These are phyloP conservation scores for Xylaria arbuscula DNA, from an alignment of 2,329 filamentous ascomycete genomes.

Conservation along the genomic window DNA sequence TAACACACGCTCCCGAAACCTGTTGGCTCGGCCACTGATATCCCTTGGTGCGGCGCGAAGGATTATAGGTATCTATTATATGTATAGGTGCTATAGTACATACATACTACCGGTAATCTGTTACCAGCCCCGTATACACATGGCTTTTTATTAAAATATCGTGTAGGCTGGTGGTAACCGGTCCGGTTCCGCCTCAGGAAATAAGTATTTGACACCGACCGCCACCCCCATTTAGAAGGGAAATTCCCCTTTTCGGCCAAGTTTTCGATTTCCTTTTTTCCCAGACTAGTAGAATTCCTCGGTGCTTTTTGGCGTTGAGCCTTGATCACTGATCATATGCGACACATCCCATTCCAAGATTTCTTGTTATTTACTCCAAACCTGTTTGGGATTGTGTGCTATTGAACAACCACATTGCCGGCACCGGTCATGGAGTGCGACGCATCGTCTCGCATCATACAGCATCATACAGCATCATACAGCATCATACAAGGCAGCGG, in stretches of 20 bases:
- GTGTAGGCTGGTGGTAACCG: conserved; percentile 23
- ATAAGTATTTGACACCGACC: not conserved
- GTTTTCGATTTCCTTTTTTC: conserved; percentile 8
- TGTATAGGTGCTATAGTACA: not conserved
- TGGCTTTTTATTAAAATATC: not conserved
- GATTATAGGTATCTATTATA: conserved; percentile 3
- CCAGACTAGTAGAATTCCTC: conserved; percentile 14
- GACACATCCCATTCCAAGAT: conserved; percentile 30
- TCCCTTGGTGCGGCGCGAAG: conserved; percentile 26
- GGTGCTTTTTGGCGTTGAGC: conserved; percentile 14
- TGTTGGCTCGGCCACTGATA: conserved; percentile 19
- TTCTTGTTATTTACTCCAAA: conserved; percentile 19
- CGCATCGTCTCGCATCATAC: conserved; percentile 26
- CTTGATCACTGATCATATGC: conserved; percentile 22
- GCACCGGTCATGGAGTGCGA: conserved; percentile 31
- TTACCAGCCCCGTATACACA: conserved; percentile 21
- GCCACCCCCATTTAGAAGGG: conserved; percentile 1
- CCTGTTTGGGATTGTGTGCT: conserved; percentile 28
- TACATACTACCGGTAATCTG: conserved; percentile 5
- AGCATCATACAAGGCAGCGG: conserved; percentile 25
- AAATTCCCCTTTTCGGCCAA: conserved; percentile 26
- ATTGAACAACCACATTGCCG: conserved; percentile 20
- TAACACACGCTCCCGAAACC: conserved; percentile 15
- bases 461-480: conserved; percentile 29
- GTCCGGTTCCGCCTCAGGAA: conserved; percentile 24